A percentile compares a stretch with the other conserved stretches of the same genome.
phyloP scores from a whole-genome alignment of 345 rosid species.

The Crucihimalaya himalaica region DNA sequence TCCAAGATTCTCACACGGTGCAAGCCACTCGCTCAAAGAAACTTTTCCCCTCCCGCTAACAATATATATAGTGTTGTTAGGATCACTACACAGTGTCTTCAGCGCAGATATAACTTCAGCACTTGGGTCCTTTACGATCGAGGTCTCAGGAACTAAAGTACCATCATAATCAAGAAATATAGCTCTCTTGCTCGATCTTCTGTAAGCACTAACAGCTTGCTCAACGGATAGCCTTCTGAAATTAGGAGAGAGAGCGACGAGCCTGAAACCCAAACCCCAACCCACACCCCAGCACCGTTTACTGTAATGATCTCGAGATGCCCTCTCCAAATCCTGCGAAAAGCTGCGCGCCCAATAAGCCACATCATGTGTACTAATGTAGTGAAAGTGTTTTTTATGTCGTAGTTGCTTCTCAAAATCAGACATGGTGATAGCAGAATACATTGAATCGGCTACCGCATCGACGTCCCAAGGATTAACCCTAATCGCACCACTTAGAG shows the following conservation, averaged over 20 bases:
- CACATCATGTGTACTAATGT: constrained; percentile 61
- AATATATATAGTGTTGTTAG: constrained; percentile 46
- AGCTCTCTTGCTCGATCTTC: constrained; percentile 43
- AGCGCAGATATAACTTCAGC: constrained; percentile 42
- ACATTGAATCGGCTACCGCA: constrained; percentile 50
- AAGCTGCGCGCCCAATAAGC: constrained; percentile 61
- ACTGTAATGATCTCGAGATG: constrained; percentile 49
- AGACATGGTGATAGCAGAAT: constrained; percentile 44
- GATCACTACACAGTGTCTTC: constrained; percentile 45
- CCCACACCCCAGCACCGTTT: constrained; percentile 54
- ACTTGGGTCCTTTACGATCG: constrained; percentile 42
- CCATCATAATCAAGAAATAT: constrained; percentile 56
- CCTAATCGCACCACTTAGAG: constrained; percentile 55
- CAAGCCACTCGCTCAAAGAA: constrained; percentile 48
- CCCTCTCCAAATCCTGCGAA: constrained; percentile 49
- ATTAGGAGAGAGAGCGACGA: constrained; percentile 49
- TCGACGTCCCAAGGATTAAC: constrained; percentile 55
- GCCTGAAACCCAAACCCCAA: constrained; percentile 48
- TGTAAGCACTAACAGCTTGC: constrained; percentile 41
- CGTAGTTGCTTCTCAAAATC: constrained; percentile 48
- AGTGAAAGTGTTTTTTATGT: constrained; percentile 50
- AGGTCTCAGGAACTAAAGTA: constrained; percentile 42
- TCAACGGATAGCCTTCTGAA: constrained; percentile 46
- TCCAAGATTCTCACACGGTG: constrained; percentile 50
- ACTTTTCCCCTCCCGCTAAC: constrained; percentile 52